These are phyloP conservation scores for Colletotrichum chlorophyti DNA, from an alignment of 2,329 filamentous ascomycete species.

Conservation along the genomic window DNA sequence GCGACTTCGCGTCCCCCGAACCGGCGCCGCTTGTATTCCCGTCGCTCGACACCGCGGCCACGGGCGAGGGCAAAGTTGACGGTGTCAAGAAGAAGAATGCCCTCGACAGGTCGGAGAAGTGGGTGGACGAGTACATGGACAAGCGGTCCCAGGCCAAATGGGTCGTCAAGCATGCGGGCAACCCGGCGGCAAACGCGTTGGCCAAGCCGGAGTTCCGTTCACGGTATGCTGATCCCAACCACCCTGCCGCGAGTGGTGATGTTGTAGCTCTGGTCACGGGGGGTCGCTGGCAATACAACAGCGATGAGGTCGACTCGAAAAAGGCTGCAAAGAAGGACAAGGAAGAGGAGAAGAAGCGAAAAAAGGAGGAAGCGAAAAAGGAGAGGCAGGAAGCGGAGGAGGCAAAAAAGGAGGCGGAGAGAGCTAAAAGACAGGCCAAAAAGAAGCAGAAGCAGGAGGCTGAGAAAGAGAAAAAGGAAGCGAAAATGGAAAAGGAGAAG, in stretches of 20 bases:
- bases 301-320: not conserved
- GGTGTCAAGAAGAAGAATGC: constrained; percentile 30
- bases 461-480: not conserved
- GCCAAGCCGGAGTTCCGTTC: constrained; percentile 35
- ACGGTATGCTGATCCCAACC: constrained; percentile 36
- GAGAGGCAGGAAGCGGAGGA: not conserved
- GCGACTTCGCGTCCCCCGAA: constrained; percentile 49
- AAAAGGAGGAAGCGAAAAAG: not conserved
- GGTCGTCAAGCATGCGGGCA: constrained; percentile 28
- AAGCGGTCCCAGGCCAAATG: constrained; percentile 32
- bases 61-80: constrained; percentile 26
- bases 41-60: constrained; percentile 39
- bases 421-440: not conserved
- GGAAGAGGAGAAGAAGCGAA: constrained; percentile 16
- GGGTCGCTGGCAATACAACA: constrained; percentile 15
- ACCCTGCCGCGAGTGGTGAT: constrained; percentile 35
- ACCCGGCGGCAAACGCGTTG: constrained; percentile 29
- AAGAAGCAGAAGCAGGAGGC: not conserved
- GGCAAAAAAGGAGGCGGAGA: not conserved
- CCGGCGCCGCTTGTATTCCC: constrained; percentile 58
- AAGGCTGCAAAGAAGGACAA: not conserved
- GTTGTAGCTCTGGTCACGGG: constrained; percentile 34
- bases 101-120: constrained; percentile 29
- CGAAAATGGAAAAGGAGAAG: no score
- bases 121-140: constrained; percentile 32